Base-by-base conservation (phyloP, 176 grass and related monocot genomes). In the Avena insularis region DNA sequence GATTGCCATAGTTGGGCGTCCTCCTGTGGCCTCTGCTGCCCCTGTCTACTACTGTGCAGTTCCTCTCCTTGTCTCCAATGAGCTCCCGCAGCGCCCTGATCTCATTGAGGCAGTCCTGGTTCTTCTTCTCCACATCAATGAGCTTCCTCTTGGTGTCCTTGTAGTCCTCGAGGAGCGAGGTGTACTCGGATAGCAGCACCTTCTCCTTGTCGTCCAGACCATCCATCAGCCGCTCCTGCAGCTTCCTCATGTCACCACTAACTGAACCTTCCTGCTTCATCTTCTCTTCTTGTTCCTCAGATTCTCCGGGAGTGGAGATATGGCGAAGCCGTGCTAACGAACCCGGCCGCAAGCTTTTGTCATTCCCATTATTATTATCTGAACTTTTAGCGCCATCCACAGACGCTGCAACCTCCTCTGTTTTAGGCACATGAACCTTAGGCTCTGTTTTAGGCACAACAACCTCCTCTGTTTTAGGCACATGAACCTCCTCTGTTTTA, bases 141-240 rank as follows among this genome's bases (percentile, higher is more conserved):
- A 98, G 86, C 89, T 56, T 91, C 60, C 65, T 87, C 82, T 86
- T 98, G 3, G 93, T 84, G 20, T 91, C 88, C 82, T 94, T 95
- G 48, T 92, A 91, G 19, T 88, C 93, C 59, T 90, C 58, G 0
- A 98, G 86, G 75, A 98, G 86, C 1, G 69, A 63, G 2, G 86
- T 92, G 84, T 94, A 98, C 60, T 95, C 90, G 0, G 83, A 36
- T 66, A 95, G 33, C 38, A 94, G 81, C 21, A 90, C 86, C 69
- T 92, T 94, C 48, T 95, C 92, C 88, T 84, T 93, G 1, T 89
- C 90, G 68, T 91, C 93, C 2, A 88, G 78, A 19, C 85, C 86
- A 62, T 87, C 79, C 12, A 76, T 50, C 51, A 94, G 85, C 77
- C 89, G 46, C 55, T 91, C 86, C 17, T 95, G 65, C 45, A 93